phyloP scores from a whole-genome alignment of 768 basidiomycete species.

The Suillus weaverae region DNA sequence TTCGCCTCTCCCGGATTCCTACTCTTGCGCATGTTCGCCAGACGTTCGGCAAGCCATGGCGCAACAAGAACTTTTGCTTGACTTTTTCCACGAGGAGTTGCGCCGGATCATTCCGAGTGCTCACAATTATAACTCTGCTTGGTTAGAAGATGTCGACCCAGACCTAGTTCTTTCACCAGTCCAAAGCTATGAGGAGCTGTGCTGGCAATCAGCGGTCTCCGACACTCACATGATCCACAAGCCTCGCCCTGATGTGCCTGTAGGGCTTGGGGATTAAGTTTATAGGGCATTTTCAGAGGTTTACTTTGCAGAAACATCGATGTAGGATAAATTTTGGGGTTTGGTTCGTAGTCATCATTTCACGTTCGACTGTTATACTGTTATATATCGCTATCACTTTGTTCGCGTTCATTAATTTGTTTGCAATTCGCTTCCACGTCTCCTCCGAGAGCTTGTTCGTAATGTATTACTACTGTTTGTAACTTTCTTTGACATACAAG shows the following conservation, averaged over 20 bases:
- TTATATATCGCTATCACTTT: not conserved
- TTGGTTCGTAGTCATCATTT: not conserved
- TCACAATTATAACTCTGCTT: constrained; percentile 21
- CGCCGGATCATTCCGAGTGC: constrained; percentile 23
- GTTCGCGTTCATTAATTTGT: not conserved
- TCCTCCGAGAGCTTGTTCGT: constrained; percentile 1
- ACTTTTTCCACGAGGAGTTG: constrained; percentile 32
- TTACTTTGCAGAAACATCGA: not conserved
- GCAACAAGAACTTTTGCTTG: constrained; percentile 33
- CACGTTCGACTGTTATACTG: not conserved
- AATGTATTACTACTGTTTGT: not conserved
- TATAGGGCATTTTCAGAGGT: constrained; percentile 17
- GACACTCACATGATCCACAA: constrained; percentile 15
- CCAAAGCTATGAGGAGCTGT: constrained; percentile 29
- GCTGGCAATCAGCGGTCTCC: constrained; percentile 29
- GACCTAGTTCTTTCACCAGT: constrained; percentile 30
- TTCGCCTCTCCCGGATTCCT: constrained; percentile 20
- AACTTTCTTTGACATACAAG: not conserved
- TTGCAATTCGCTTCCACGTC: not conserved
- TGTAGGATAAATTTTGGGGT: not conserved
- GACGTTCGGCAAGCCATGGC: constrained; percentile 34
- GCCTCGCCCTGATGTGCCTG: constrained; percentile 28
- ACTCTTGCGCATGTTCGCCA: constrained; percentile 28
- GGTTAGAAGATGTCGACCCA: constrained; percentile 29
- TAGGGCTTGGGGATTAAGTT: constrained; percentile 26